Evolutionary conservation across 495 filamentous ascomycete species (phyloP).

Genomic region (Jackrogersella minutella): DNA sequence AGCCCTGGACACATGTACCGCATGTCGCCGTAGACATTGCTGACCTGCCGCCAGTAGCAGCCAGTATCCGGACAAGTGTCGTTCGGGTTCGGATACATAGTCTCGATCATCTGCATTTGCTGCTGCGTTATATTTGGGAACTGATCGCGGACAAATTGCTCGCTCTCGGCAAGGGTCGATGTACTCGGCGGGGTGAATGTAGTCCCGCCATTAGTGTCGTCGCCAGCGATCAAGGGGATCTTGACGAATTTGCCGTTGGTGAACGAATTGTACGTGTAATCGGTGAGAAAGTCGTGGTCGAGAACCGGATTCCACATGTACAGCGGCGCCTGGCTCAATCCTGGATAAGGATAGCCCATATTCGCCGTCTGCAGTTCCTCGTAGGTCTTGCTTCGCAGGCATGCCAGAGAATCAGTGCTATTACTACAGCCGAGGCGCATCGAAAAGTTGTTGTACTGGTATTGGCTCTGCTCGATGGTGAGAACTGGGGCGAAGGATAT

Average conservation of each 20-base stretch:
- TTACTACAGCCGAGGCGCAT: slow-evolving; percentile 63
- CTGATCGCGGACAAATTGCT: slow-evolving; percentile 68
- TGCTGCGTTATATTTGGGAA: slow-evolving; percentile 64
- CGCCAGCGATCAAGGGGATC: slow-evolving; percentile 74
- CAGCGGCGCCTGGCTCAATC: slow-evolving; percentile 55
- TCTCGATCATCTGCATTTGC: slow-evolving; percentile 65
- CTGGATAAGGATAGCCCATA: slow-evolving; percentile 61
- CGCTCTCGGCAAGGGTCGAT: slow-evolving; percentile 54
- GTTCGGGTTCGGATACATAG: slow-evolving; percentile 63
- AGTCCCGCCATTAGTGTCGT: slow-evolving; percentile 75
- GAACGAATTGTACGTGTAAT: slow-evolving; percentile 68
- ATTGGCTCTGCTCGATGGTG: slow-evolving; percentile 67
- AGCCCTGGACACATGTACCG: slow-evolving; percentile 77
- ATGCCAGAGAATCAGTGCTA: slow-evolving; percentile 59
- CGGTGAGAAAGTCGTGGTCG: slow-evolving; percentile 65
- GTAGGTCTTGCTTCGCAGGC: slow-evolving; percentile 62
- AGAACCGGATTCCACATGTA: slow-evolving; percentile 68
- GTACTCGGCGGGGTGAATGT: slow-evolving; percentile 64
- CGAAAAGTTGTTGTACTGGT: slow-evolving; percentile 70
- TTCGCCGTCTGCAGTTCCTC: slow-evolving; percentile 62
- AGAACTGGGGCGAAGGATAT: slow-evolving; percentile 70
- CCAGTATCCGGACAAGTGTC: slow-evolving; percentile 53
- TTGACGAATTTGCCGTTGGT: slow-evolving; percentile 67
- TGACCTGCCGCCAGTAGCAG: slow-evolving; percentile 66
- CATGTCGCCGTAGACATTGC: slow-evolving; percentile 73